Evolutionary conservation across 768 basidiomycete genomes (phyloP), one percentile per base, ranked within the genome.

Genomic region (Psilocybe azurescens): DNA sequence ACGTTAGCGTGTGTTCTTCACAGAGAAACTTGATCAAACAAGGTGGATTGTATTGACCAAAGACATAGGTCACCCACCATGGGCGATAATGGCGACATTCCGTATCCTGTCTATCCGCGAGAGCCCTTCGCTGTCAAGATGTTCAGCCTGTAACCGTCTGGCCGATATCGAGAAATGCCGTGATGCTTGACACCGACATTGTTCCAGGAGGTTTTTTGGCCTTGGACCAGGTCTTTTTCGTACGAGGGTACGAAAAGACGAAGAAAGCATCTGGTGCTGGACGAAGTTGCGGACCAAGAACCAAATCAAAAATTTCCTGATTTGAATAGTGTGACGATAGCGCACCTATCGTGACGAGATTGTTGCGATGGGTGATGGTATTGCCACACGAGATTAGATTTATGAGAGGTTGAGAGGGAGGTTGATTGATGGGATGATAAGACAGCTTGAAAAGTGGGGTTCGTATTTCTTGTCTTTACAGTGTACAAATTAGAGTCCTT

Each of bases 11-110:
- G 49, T 13, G 9, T 16, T n/a, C 48, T 13, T 30, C 33, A 10
- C 50, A 4, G 39, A 36, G 60, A 41, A 11, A 16, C 33, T 30
- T 24, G 48, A 55, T 48, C 53, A 58, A 38, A 57, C 50, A 64
- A 54, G 28, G 51, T 29, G 48, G 60, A 59, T 29, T 49, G 41
- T 39, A 39, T 48, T 51, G 59, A 61, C 57, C 36, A 13, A 61
- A 46, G 30, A n/a, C 36, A 50, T 9, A 46, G 49, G 9, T 32
- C 39, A 70, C 77, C 53, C 58, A 82, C 83, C 83, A 75, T 83
- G 80, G 48, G 82, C 81, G 65, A 81, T 82, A 41, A 85, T 83
- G 46, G 79, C 79, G 61, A 85, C 78, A 65, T 83, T 82, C 47
- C 81, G 77, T 59, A 83, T 82, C 33, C 72, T 77, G 16, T 79